Evolutionary conservation across 2,329 filamentous ascomycete species (phyloP).

Genomic region (Xylariaceae sp.): DNA sequence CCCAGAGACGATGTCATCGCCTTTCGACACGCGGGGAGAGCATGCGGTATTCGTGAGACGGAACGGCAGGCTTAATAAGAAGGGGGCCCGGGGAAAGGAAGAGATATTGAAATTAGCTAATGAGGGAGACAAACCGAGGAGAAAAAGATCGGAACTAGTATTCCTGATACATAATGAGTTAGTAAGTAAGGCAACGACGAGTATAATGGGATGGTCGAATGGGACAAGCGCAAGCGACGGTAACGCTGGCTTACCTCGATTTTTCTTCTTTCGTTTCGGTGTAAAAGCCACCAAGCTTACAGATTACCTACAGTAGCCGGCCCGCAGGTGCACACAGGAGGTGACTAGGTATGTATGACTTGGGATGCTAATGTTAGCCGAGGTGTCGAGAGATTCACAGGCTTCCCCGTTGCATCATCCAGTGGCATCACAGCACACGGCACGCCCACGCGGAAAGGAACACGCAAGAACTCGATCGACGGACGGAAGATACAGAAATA

Average conservation of each 20-base stretch:
- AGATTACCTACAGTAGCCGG: no score
- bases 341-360: neutral
- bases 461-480: neutral
- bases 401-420: neutral
- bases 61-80: no score
- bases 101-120: neutral
- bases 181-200: neutral
- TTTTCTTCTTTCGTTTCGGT: neutral
- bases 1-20: conserved; percentile 29
- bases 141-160: conserved; percentile 1
- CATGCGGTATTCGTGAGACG: conserved; percentile 8
- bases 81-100: neutral
- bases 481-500: conserved; percentile 1
- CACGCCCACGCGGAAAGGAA: no score
- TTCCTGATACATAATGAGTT: neutral
- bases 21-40: conserved; percentile 1
- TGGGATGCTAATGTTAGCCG: neutral
- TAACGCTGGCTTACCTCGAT: conserved; percentile 5
- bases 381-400: neutral
- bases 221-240: neutral
- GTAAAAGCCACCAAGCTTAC: neutral
- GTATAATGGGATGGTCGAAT: neutral
- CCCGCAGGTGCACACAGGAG: no score
- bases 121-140: neutral
- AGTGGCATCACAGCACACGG: conserved; percentile 5